phyloP scores from a whole-genome alignment of 2,329 filamentous ascomycete species.

The Colletotrichum scovillei region DNA sequence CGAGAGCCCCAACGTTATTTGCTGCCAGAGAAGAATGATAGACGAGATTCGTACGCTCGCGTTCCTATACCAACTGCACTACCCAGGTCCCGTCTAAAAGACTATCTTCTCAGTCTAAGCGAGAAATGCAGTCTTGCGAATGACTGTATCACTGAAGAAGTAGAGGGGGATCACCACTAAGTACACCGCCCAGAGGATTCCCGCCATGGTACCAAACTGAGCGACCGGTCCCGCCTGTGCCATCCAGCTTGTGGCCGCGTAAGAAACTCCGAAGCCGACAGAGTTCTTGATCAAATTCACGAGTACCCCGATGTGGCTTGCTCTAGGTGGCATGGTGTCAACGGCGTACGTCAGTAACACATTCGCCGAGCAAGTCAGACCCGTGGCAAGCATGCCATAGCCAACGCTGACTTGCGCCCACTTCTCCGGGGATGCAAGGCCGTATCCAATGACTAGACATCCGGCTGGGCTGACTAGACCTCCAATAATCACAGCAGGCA shows the following conservation, averaged over 20 bases:
- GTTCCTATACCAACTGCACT: too few relatives aligned
- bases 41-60: background rate
- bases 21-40: background rate
- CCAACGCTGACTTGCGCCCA: slow-evolving; percentile 34
- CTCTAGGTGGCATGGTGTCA: slow-evolving; percentile 32
- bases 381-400: slow-evolving; percentile 37
- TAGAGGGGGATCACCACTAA: slow-evolving; percentile 31
- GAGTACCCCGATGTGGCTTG: slow-evolving; percentile 36
- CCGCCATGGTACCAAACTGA: slow-evolving; percentile 38
- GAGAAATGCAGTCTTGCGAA: slow-evolving; percentile 8
- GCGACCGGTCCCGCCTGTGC: slow-evolving; percentile 12
- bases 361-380: slow-evolving; percentile 38
- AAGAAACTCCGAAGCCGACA: slow-evolving; percentile 35
- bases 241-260: slow-evolving; percentile 35
- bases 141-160: slow-evolving; percentile 9
- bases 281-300: slow-evolving; percentile 38
- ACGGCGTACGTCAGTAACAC: slow-evolving; percentile 38
- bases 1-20: background rate
- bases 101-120: background rate
- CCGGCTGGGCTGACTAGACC: slow-evolving; percentile 36
- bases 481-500: slow-evolving; percentile 33
- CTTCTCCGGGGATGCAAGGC: slow-evolving; percentile 26
- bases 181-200: slow-evolving; percentile 32
- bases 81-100: background rate
- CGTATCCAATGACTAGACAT: slow-evolving; percentile 35